Percentiles rank a stretch among this genome's conserved stretches.
phyloP scores from a whole-genome alignment of 2,329 filamentous ascomycete species.

The Catunica adiposa region DNA sequence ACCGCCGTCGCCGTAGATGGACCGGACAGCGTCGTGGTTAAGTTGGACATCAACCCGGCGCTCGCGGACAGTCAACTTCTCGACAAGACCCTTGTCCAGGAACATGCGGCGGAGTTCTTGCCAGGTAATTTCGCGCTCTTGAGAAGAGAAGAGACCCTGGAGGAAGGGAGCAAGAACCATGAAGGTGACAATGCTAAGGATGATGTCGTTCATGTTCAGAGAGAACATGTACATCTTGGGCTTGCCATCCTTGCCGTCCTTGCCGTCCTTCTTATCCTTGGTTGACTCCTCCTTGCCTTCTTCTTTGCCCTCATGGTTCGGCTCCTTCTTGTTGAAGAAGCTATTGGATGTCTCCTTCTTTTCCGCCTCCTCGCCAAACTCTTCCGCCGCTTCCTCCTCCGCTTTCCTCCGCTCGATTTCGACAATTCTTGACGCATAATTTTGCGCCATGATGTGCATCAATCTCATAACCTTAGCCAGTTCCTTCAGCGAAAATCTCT shows the following conservation, averaged over 20 bases:
- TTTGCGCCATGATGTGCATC: slow-evolving; percentile 38
- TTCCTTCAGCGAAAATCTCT: slow-evolving; percentile 26
- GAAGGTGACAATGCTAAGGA: slow-evolving; percentile 32
- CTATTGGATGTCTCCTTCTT: slow-evolving; percentile 19
- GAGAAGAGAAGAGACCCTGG: slow-evolving; percentile 25
- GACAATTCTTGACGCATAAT: slow-evolving; percentile 17
- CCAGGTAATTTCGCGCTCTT: slow-evolving; percentile 72
- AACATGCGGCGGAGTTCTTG: slow-evolving; percentile 90
- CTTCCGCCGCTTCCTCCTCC: slow-evolving; percentile 14
- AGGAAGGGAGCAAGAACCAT: slow-evolving; percentile 26
- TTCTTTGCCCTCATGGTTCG: not conserved
- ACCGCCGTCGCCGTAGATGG: slow-evolving; percentile 57
- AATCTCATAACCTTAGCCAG: slow-evolving; percentile 44
- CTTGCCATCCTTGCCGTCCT: slow-evolving; percentile 21
- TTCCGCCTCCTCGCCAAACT: slow-evolving; percentile 14
- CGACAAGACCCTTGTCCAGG: slow-evolving; percentile 86
- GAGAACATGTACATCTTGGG: slow-evolving; percentile 22
- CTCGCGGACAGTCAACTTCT: slow-evolving; percentile 73
- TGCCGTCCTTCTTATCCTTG: slow-evolving; percentile 10
- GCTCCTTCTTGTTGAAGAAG: too few relatives aligned
- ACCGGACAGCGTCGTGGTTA: slow-evolving; percentile 54
- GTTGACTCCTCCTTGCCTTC: not conserved
- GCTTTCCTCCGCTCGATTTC: slow-evolving; percentile 5
- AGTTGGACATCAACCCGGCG: slow-evolving; percentile 61
- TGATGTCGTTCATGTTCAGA: slow-evolving; percentile 33